Evolutionary conservation across 73 alveolate genomes (phyloP), one percentile per base, ranked within the genome.

Genomic region (Paramecium tetraurelia): DNA sequence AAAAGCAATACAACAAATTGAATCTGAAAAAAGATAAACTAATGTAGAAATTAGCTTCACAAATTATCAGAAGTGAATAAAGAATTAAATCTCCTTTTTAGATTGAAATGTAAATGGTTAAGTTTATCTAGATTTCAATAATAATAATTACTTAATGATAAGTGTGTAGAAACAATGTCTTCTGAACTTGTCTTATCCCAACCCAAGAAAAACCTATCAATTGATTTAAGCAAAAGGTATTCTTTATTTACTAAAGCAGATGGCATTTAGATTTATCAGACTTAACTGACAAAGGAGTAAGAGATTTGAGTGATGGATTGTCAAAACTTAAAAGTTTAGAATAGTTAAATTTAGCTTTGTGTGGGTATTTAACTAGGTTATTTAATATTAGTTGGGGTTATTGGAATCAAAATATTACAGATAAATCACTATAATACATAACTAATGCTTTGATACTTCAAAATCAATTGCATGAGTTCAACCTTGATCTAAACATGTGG

Each of bases 401-500:
- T 35, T 80, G 90, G 90, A 80, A 80, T 46, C 24, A 80, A 80
- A 44, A 22, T 41, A 80, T 80, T 48, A 80, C 90, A 21, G 57
- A 80, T 46, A 40, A 43, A 44, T 80, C 90, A 29, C 31, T 80
- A 20, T 5, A 41, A 20, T 80, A 80, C 20, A 40, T 80, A 20
- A 46, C 76, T 14, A 43, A 44, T 21, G 90, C 90, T 20, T 41
- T 80, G 24, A 18, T 44, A 14, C 22, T 44, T 10, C n/a, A 80
- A 63, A 27, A 80, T 48, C 20, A 80, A 43, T 48, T 80, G 18
- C 22, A 21, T 9, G 90, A 80, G 16, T 22, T 80, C 14, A 80
- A 80, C 14, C 33, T 80, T 38, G 90, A 80, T 43, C 50, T 80
- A 9, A 80, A 80, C 24, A 80, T 80, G 90, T 80, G 90, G 90